Evolutionary conservation across 352 stramenopile species (phyloP).

Genomic region (Phytophthora pinifolia): DNA sequence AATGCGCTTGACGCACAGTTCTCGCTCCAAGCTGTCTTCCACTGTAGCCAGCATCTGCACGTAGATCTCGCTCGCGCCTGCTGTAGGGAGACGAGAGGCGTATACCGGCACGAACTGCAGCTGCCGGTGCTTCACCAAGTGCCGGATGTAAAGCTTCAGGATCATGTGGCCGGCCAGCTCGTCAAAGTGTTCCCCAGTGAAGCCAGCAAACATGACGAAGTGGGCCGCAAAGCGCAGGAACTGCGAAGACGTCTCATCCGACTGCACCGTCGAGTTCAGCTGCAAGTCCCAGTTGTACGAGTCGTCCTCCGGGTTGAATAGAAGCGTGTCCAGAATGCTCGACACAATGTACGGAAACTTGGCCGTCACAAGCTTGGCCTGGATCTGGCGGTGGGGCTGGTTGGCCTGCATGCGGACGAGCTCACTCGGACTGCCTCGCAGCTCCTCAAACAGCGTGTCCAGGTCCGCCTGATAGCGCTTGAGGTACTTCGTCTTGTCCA

Average conservation of each 20-base stretch:
- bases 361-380: conserved; percentile 76
- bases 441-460: conserved; percentile 76
- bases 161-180: conserved; percentile 73
- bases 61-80: conserved; percentile 69
- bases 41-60: conserved; percentile 68
- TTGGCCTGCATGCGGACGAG: conserved; percentile 68
- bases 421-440: conserved; percentile 61
- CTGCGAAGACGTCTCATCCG: conserved; percentile 48
- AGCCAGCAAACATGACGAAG: conserved; percentile 73
- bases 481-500: conserved; percentile 78
- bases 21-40: conserved; percentile 61
- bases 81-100: conserved; percentile 56
- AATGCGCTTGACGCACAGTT: conserved; percentile 69
- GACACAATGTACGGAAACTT: conserved; percentile 81
- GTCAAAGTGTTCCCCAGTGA: conserved; percentile 71
- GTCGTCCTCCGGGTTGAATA: conserved; percentile 46
- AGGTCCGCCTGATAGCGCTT: conserved; percentile 72
- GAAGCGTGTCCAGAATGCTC: conserved; percentile 54
- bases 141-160: conserved; percentile 80
- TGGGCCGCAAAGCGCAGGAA: conserved; percentile 82
- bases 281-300: conserved; percentile 73
- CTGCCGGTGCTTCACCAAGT: conserved; percentile 79
- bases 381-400: conserved; percentile 71
- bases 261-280: conserved; percentile 39
- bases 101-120: conserved; percentile 79